phyloP scores from a whole-genome alignment of 768 basidiomycete species.

The Kwoniella sp. region DNA sequence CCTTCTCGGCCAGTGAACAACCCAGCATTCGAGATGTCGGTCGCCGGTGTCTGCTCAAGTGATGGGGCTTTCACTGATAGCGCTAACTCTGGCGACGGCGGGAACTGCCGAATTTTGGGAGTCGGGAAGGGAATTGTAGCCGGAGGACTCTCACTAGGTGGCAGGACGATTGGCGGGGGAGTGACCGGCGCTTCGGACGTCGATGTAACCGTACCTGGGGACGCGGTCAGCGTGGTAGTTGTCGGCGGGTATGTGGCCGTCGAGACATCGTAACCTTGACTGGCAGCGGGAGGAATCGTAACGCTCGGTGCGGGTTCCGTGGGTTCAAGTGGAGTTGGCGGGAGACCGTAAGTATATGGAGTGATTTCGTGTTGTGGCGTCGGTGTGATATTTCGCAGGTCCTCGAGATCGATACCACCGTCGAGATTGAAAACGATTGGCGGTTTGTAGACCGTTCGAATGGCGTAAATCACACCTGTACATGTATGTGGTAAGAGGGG shows the following conservation, averaged over 20 bases:
- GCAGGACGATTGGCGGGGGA: not conserved
- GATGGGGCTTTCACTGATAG: not conserved
- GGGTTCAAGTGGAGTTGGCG: not conserved
- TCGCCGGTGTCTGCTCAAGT: no score
- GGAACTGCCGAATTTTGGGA: not conserved
- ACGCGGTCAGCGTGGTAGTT: not conserved
- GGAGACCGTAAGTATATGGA: not conserved
- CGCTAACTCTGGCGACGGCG: not conserved
- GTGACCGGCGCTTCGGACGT: not conserved
- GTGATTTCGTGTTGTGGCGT: not conserved
- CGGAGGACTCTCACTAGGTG: not conserved
- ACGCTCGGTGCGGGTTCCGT: not conserved
- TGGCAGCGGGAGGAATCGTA: not conserved
- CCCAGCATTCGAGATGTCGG: not conserved
- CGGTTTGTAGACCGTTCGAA: not conserved
- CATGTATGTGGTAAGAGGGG: not conserved
- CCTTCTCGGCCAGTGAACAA: no score
- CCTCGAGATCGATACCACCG: not conserved
- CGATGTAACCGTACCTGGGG: not conserved
- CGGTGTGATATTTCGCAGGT: not conserved
- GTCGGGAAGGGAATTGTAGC: not conserved
- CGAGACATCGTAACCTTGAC: not conserved
- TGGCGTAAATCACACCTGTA: not conserved
- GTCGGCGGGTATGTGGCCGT: not conserved
- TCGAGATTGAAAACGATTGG: not conserved